Conservation (phyloP, 176 grass and related monocot species). For the Aegilops bicornis region DNA sequence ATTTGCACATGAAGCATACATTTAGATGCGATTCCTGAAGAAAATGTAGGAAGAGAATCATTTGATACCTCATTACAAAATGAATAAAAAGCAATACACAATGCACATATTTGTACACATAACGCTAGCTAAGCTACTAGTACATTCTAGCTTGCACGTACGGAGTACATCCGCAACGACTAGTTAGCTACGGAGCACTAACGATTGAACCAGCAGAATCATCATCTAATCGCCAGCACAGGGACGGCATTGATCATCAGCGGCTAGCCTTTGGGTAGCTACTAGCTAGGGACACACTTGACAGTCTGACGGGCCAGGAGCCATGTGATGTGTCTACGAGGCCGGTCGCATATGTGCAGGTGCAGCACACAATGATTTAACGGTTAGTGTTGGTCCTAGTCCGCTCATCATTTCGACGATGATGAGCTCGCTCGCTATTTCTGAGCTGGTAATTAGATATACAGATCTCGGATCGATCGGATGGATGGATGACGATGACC, state of each 20-base stretch:
- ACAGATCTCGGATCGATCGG: not conserved
- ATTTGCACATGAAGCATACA: too few relatives aligned
- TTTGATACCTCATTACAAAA: not conserved
- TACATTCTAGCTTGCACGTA: constrained; percentile 4
- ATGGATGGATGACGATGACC: not conserved
- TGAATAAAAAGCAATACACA: too few relatives aligned
- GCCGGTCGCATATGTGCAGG: not conserved
- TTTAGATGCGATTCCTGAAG: not conserved
- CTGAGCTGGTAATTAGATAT: constrained; percentile 19
- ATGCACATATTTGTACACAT: too few relatives aligned
- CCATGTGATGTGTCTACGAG: not conserved
- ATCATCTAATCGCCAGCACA: not conserved
- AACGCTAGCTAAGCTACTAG: too few relatives aligned
- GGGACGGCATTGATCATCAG: not conserved
- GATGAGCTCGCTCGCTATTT: not conserved
- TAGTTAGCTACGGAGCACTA: not conserved
- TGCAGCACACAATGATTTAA: constrained; percentile 27
- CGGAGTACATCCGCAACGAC: not conserved
- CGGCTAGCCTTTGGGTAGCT: too few relatives aligned
- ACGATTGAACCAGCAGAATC: not conserved
- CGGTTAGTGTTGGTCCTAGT: not conserved
- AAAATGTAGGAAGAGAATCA: constrained; percentile 2
- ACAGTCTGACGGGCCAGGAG: constrained; percentile 22
- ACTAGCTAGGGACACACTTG: not conserved
- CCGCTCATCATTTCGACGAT: not conserved